A percentile compares a stretch with the other conserved stretches of the same genome.
These are phyloP conservation scores for Thozetella sp. DNA, from an alignment of 495 filamentous ascomycete genomes.

Conservation along the genomic window DNA sequence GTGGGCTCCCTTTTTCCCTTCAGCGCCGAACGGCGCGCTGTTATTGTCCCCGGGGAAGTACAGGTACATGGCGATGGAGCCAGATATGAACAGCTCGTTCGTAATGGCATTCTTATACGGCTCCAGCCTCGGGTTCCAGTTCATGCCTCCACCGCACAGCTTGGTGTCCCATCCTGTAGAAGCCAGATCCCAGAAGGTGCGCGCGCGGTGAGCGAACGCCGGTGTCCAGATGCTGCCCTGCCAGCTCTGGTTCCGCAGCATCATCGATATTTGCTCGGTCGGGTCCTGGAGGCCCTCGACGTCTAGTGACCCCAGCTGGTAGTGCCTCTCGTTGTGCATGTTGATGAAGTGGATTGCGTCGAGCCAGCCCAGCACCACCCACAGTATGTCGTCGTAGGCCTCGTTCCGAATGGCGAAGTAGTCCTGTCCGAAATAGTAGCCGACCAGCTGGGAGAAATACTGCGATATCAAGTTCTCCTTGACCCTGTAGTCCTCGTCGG, in stretches of 20 bases:
- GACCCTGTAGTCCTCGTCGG: constrained; percentile 36
- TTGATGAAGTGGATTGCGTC: constrained; percentile 78
- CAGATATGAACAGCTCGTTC: constrained; percentile 87
- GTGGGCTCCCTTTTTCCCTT: not conserved
- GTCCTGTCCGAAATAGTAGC: constrained; percentile 88
- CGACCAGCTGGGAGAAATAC: constrained; percentile 76
- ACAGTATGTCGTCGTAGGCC: constrained; percentile 95
- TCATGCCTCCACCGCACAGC: constrained; percentile 88
- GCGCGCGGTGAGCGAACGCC: constrained; percentile 81
- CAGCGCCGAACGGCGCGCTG: constrained; percentile 61
- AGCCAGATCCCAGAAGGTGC: constrained; percentile 88
- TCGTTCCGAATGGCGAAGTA: constrained; percentile 73
- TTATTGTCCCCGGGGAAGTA: constrained; percentile 83
- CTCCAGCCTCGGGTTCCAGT: constrained; percentile 79
- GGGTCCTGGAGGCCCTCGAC: not conserved
- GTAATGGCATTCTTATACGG: constrained; percentile 99
- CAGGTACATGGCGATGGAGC: constrained; percentile 87
- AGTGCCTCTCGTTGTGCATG: constrained; percentile 47
- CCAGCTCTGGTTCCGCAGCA: constrained; percentile 50
- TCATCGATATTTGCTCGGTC: constrained; percentile 8
- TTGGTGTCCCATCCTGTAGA: constrained; percentile 77
- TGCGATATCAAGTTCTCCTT: constrained; percentile 76
- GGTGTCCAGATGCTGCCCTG: constrained; percentile 76
- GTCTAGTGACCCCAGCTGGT: not conserved
- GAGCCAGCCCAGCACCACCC: constrained; percentile 94